phyloP scores from a whole-genome alignment of 108 stramenopile species.

The Parietichytrium sp. region DNA sequence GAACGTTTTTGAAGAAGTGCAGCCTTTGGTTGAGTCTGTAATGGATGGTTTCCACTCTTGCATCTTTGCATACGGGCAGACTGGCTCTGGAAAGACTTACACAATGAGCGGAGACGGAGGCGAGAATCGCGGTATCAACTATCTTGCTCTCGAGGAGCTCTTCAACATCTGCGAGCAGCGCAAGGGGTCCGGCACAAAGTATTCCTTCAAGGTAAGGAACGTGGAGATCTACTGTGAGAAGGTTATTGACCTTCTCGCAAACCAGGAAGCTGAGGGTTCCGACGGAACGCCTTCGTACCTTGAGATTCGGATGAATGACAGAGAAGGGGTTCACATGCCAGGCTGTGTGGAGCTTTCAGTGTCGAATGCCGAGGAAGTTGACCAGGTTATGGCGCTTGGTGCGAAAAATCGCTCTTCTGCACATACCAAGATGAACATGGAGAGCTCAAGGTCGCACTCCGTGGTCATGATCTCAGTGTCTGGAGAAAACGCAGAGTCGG shows the following conservation, averaged over 20 bases:
- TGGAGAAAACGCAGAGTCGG: slow-evolving; percentile 55
- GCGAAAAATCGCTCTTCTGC: slow-evolving; percentile 58
- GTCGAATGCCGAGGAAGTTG: slow-evolving; percentile 50
- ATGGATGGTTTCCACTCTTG: slow-evolving; percentile 76
- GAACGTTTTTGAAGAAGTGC: slow-evolving; percentile 66
- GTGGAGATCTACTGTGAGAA: slow-evolving; percentile 73
- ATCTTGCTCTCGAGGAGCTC: slow-evolving; percentile 56
- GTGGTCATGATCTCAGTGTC: slow-evolving; percentile 56
- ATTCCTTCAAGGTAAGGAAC: slow-evolving; percentile 55
- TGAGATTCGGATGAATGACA: slow-evolving; percentile 57
- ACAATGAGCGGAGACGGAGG: slow-evolving; percentile 69
- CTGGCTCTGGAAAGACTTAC: slow-evolving; percentile 73
- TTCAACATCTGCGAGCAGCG: slow-evolving; percentile 57
- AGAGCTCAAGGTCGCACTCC: slow-evolving; percentile 66
- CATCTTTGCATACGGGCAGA: slow-evolving; percentile 61
- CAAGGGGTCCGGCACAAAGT: slow-evolving; percentile 40
- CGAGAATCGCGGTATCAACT: slow-evolving; percentile 54
- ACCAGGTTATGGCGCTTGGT: slow-evolving; percentile 60
- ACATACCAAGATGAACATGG: slow-evolving; percentile 71
- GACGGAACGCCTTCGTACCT: slow-evolving; percentile 52
- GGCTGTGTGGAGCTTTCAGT: slow-evolving; percentile 52
- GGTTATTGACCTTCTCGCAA: slow-evolving; percentile 63
- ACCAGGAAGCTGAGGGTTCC: slow-evolving; percentile 27
- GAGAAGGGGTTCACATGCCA: slow-evolving; percentile 61
- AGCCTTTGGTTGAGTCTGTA: slow-evolving; percentile 62